phyloP scores from a whole-genome alignment of 495 filamentous ascomycete species.

The Achaetomiella virescens region DNA sequence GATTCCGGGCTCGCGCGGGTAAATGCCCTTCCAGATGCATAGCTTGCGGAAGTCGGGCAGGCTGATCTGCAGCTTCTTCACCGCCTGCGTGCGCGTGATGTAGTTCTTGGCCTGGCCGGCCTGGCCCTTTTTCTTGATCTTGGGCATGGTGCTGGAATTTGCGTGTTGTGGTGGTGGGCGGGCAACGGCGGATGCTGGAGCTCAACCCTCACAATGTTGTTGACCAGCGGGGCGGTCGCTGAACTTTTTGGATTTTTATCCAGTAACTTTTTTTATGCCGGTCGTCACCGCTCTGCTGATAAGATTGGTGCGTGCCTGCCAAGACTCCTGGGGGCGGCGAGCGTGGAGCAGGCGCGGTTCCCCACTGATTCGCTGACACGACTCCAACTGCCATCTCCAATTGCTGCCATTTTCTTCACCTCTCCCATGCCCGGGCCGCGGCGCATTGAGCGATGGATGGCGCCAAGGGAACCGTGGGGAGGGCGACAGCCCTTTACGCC shows the following conservation, averaged over 20 bases:
- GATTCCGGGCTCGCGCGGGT: constrained; percentile 92
- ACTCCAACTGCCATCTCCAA: not conserved
- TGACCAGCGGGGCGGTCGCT: constrained; percentile 17
- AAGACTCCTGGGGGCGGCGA: not conserved
- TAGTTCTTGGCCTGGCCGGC: constrained; percentile 96
- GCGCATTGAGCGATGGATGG: constrained; percentile 40
- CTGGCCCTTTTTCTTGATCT: constrained; percentile 93
- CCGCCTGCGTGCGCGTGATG: constrained; percentile 91
- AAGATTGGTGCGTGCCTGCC: constrained; percentile 18
- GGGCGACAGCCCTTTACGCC: constrained; percentile 67
- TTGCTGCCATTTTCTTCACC: constrained; percentile 8
- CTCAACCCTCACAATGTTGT: not conserved
- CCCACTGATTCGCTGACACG: constrained; percentile 17
- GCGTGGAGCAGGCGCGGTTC: constrained; percentile 1
- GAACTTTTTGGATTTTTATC: constrained; percentile 34
- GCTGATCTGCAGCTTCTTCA: constrained; percentile 94
- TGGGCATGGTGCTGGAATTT: constrained; percentile 53
- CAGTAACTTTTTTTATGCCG: constrained; percentile 30
- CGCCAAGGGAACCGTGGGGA: constrained; percentile 45
- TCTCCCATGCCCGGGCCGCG: constrained; percentile 18
- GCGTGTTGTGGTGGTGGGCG: constrained; percentile 1
- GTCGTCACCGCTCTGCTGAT: constrained; percentile 22
- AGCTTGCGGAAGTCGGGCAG: constrained; percentile 94
- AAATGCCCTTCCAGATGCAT: constrained; percentile 99
- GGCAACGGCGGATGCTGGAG: not conserved